These are phyloP conservation scores for Inosperma sp. DNA, from an alignment of 768 basidiomycete species.

Conservation along the genomic window DNA sequence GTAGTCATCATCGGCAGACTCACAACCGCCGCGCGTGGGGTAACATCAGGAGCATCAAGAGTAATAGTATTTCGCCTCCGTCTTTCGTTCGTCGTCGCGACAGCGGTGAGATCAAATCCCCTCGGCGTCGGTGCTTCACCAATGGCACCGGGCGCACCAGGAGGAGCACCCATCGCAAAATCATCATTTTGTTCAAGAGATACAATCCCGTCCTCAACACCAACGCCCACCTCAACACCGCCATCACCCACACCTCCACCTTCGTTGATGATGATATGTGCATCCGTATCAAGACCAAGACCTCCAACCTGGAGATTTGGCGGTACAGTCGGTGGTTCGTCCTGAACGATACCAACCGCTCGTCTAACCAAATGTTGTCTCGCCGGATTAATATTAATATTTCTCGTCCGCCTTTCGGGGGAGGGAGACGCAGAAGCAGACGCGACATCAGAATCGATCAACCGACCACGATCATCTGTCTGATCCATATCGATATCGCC, in stretches of 20 bases:
- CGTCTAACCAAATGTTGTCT: constrained; percentile 22
- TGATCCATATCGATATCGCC: constrained; percentile 63
- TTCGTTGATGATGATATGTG: constrained; percentile 44
- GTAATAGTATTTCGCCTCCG: constrained; percentile 22
- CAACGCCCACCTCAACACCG: constrained; percentile 11
- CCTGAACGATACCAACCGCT: constrained; percentile 40
- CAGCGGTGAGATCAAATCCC: constrained; percentile 18
- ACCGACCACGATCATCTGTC: constrained; percentile 20
- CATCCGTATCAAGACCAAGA: constrained; percentile 26
- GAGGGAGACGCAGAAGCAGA: constrained; percentile 26
- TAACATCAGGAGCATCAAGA: constrained; percentile 50
- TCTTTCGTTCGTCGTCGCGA: constrained; percentile 18
- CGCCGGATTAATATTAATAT: constrained; percentile 18
- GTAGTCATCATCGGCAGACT: constrained; percentile 39
- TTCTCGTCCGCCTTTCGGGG: constrained; percentile 3
- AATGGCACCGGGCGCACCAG: constrained; percentile 82
- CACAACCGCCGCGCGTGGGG: constrained; percentile 58
- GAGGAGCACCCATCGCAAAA: constrained; percentile 86
- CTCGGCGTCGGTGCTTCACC: constrained; percentile 28
- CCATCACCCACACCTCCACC: constrained; percentile 19
- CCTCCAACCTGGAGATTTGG: constrained; percentile 23
- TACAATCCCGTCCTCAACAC: constrained; percentile 72
- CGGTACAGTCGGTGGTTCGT: constrained; percentile 27
- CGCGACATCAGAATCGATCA: constrained; percentile 22
- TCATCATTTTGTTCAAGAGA: constrained; percentile 79